Evolutionary conservation across 305 asterid species (phyloP).

Genomic region (Fraxinus baroniana): DNA sequence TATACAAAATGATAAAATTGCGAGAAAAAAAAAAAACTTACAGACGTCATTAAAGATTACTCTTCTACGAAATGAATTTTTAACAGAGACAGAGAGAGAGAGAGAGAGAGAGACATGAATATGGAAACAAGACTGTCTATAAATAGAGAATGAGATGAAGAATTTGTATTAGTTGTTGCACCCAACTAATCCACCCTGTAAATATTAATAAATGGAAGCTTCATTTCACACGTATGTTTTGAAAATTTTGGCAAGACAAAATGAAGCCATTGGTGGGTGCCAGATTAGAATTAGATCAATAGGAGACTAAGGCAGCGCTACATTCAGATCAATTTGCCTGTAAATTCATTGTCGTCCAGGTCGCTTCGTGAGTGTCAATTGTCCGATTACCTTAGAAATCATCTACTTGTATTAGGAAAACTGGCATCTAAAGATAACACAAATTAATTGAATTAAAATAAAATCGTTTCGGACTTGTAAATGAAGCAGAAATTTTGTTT

Average conservation of each 20-base stretch:
- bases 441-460: too few species aligned
- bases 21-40: slow-evolving; percentile 25
- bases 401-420: too few species aligned
- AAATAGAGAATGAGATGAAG: background rate
- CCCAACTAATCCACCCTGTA: background rate
- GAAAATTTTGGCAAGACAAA: background rate
- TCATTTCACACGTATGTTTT: background rate
- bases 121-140: slow-evolving; percentile 1
- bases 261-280: background rate
- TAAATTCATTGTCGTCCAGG: background rate
- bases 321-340: background rate
- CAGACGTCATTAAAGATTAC: slow-evolving; percentile 49
- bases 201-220: background rate
- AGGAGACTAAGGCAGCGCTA: background rate
- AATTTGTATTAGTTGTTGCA: background rate
- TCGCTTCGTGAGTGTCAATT: background rate
- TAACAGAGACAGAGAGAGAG: slow-evolving; percentile 25
- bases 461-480: background rate
- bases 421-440: too few species aligned
- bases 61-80: slow-evolving; percentile 14
- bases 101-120: slow-evolving; percentile 23
- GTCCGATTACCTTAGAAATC: too few species aligned
- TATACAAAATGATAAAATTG: background rate
- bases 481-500: background rate
- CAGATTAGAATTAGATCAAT: background rate